Percentiles rank a stretch among this genome's conserved stretches.
These are phyloP conservation scores for Saccharata proteae DNA, from an alignment of 2,329 filamentous ascomycete species.

Conservation along the genomic window DNA sequence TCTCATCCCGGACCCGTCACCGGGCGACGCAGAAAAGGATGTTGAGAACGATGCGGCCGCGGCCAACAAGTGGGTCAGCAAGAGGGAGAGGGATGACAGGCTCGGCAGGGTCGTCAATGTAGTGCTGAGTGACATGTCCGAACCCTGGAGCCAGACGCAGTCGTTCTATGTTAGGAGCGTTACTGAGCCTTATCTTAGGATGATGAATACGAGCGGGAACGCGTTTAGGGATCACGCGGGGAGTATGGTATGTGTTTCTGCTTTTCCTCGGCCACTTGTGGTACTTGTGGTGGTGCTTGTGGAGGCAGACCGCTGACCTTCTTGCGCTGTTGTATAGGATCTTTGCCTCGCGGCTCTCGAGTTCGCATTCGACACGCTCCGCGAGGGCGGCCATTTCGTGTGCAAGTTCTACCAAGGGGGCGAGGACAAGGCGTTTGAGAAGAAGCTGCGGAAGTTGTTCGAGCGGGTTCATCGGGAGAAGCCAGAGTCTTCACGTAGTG, in stretches of 20 bases:
- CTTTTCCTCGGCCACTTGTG: background rate
- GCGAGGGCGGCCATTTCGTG: slow-evolving; percentile 74
- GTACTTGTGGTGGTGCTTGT: too few relatives aligned
- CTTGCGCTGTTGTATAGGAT: slow-evolving; percentile 45
- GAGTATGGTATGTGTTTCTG: slow-evolving; percentile 62
- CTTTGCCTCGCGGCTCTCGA: slow-evolving; percentile 74
- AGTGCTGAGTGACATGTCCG: slow-evolving; percentile 98
- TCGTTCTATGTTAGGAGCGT: slow-evolving; percentile 77
- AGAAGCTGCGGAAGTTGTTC: slow-evolving; percentile 64
- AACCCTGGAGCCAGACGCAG: slow-evolving; percentile 74
- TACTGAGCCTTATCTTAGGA: slow-evolving; percentile 93
- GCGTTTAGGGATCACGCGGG: slow-evolving; percentile 77
- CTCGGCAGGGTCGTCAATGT: slow-evolving; percentile 63
- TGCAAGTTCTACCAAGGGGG: slow-evolving; percentile 95
- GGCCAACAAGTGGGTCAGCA: slow-evolving; percentile 16
- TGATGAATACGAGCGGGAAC: slow-evolving; percentile 97
- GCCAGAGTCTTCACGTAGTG: slow-evolving; percentile 77
- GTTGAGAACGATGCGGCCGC: slow-evolving; percentile 4
- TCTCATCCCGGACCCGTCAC: slow-evolving; percentile 11
- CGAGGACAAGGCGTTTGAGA: slow-evolving; percentile 73
- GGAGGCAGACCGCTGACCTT: background rate
- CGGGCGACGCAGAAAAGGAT: background rate
- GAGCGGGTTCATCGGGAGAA: slow-evolving; percentile 74
- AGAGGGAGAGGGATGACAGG: slow-evolving; percentile 24
- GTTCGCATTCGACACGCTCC: slow-evolving; percentile 77